A percentile compares a stretch with the other conserved stretches of the same genome.
phyloP scores from a whole-genome alignment of 345 rosid genomes.

The Isatis tinctoria region DNA sequence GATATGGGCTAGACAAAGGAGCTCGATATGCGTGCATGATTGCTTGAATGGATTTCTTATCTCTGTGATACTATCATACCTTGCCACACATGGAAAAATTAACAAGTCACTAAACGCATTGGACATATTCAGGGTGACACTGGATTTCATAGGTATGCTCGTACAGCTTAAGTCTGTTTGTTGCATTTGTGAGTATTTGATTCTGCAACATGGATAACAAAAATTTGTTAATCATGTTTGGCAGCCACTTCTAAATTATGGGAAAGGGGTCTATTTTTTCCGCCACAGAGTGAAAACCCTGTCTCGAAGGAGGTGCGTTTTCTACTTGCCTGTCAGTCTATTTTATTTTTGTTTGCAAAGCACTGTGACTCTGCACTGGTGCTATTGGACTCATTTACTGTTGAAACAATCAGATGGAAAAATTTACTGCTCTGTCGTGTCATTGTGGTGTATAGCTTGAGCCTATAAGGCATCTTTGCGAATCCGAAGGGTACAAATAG shows the following conservation, averaged over 20 bases:
- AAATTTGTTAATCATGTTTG: constrained; percentile 16
- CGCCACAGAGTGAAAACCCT: constrained; percentile 36
- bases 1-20: constrained; percentile 92
- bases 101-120: constrained; percentile 62
- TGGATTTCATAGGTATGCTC: constrained; percentile 72
- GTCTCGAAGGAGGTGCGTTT: constrained; percentile 67
- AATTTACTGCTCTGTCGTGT: neutral
- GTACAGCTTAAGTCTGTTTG: neutral
- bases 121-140: constrained; percentile 63
- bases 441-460: neutral
- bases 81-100: constrained; percentile 53
- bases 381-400: constrained; percentile 1
- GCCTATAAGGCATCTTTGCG: neutral
- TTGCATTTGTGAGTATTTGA: neutral
- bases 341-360: neutral
- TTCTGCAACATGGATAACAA: neutral
- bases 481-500: neutral
- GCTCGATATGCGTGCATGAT: constrained; percentile 66
- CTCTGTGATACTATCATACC: constrained; percentile 65
- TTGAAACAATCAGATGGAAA: constrained; percentile 1
- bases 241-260: constrained; percentile 74
- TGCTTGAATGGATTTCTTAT: constrained; percentile 80
- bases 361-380: constrained; percentile 1
- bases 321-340: neutral
- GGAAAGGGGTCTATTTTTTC: constrained; percentile 74